A percentile compares a stretch with the other conserved stretches of the same genome.
Evolutionary conservation across 2,329 filamentous ascomycete species (phyloP).

Genomic region (Aspergillus pseudoterreus): DNA sequence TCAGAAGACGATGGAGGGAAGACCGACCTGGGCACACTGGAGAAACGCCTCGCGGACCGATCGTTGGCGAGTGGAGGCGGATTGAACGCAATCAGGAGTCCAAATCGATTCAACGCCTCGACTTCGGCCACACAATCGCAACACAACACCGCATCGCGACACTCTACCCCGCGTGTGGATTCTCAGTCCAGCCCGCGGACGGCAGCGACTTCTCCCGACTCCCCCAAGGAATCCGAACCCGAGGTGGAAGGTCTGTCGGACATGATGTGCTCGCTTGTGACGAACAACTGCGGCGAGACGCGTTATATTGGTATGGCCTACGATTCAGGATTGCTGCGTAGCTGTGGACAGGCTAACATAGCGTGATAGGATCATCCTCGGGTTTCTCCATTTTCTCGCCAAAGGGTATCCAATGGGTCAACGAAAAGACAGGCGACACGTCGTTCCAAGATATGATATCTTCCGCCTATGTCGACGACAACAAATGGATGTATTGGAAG

Average conservation of each 20-base stretch:
- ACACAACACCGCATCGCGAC: constrained; percentile 34
- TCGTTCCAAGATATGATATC: constrained; percentile 95
- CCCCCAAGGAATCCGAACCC: constrained; percentile 53
- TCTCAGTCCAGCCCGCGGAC: constrained; percentile 50
- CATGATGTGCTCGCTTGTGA: constrained; percentile 98
- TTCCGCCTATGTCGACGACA: constrained; percentile 83
- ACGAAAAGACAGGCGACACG: constrained; percentile 91
- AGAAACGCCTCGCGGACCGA: constrained; percentile 66
- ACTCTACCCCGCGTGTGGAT: constrained; percentile 46
- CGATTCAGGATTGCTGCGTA: constrained; percentile 90
- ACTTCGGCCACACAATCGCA: constrained; percentile 26
- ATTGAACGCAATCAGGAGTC: constrained; percentile 33
- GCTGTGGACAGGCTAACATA: constrained; percentile 51
- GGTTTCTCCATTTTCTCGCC: constrained; percentile 99
- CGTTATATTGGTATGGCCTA: constrained; percentile 76
- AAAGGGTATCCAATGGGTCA: constrained; percentile 97
- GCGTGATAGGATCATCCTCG: constrained; percentile 74
- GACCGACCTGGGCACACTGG: constrained; percentile 82
- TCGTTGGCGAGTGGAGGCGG: constrained; percentile 28
- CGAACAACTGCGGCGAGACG: constrained; percentile 90
- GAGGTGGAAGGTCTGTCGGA: constrained; percentile 88
- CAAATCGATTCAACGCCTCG: constrained; percentile 25
- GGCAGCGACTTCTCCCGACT: constrained; percentile 50
- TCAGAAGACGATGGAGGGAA: constrained; percentile 80
- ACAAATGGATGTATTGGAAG: constrained; percentile 97